A percentile compares a stretch with the other conserved stretches of the same genome.
Conservation (phyloP, 2,329 filamentous ascomycete genomes). For the Xylaria sp. region DNA sequence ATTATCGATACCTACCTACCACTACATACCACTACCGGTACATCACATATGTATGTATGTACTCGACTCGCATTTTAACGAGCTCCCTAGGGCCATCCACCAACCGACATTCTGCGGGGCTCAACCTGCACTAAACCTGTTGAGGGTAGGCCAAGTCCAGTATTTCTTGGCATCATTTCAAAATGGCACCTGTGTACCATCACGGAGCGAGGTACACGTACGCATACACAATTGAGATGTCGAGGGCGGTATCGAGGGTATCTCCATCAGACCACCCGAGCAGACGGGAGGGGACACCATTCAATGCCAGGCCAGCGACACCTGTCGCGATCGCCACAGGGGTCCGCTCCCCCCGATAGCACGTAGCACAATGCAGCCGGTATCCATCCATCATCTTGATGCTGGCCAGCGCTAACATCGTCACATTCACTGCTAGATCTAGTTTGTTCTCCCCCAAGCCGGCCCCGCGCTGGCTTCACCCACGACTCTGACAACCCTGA, state of each 20-base stretch:
- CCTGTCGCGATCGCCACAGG: conserved; percentile 41
- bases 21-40: too few species aligned
- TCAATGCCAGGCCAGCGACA: not conserved
- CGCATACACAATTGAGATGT: conserved; percentile 6
- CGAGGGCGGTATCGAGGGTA: not conserved
- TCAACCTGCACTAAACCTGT: conserved; percentile 22
- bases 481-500: conserved; percentile 21
- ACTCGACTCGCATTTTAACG: conserved; percentile 6
- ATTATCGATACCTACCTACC: conserved; percentile 9
- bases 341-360: conserved; percentile 26
- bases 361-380: conserved; percentile 14
- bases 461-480: conserved; percentile 22
- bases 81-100: not conserved
- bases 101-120: not conserved
- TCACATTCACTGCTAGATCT: conserved; percentile 30
- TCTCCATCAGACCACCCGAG: conserved; percentile 24
- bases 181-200: not conserved
- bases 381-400: conserved; percentile 8
- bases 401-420: conserved; percentile 26
- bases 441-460: conserved; percentile 14
- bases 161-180: not conserved
- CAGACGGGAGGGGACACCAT: not conserved
- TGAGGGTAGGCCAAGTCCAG: conserved; percentile 21
- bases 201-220: too few species aligned
- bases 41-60: too few species aligned